phyloP scores from a whole-genome alignment of 768 basidiomycete species.

The Mycena sanguinolenta region DNA sequence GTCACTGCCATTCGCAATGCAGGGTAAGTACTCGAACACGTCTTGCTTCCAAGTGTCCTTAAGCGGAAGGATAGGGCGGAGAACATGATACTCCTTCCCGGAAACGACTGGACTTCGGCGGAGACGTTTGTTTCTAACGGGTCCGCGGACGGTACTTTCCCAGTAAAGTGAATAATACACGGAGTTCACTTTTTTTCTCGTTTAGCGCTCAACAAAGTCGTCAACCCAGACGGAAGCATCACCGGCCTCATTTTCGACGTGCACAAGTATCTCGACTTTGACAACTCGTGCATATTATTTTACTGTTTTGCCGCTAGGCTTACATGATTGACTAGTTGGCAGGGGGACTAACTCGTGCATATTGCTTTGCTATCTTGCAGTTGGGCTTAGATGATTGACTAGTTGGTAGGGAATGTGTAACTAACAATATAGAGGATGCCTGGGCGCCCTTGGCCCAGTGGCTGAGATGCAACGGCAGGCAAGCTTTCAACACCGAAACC shows the following conservation, averaged over 20 bases:
- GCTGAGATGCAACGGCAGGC: slow-evolving; percentile 62
- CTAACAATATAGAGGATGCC: slow-evolving; percentile 63
- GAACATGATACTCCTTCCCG: slow-evolving; percentile 69
- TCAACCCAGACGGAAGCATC: slow-evolving; percentile 59
- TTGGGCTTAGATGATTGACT: slow-evolving; percentile 42
- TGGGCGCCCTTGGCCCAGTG: slow-evolving; percentile 63
- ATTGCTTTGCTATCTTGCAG: neutral
- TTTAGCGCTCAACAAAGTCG: slow-evolving; percentile 57
- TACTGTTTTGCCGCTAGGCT: no score
- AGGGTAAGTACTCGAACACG: slow-evolving; percentile 47
- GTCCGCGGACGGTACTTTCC: slow-evolving; percentile 51
- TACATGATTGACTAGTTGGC: no score
- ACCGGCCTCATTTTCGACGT: slow-evolving; percentile 70
- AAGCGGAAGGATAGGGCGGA: slow-evolving; percentile 55
- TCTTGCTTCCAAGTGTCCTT: neutral
- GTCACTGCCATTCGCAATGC: slow-evolving; percentile 73
- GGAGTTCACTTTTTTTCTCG: neutral
- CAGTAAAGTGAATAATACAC: neutral
- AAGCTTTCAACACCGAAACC: slow-evolving; percentile 72
- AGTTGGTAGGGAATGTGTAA: slow-evolving; percentile 60
- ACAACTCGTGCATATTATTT: no score
- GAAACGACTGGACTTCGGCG: slow-evolving; percentile 70
- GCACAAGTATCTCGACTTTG: slow-evolving; percentile 72
- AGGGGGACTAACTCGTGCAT: slow-evolving; percentile 43
- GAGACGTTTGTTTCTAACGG: slow-evolving; percentile 63